Conservation (phyloP, 2,329 filamentous ascomycete genomes). For the Diaporthe eres region DNA sequence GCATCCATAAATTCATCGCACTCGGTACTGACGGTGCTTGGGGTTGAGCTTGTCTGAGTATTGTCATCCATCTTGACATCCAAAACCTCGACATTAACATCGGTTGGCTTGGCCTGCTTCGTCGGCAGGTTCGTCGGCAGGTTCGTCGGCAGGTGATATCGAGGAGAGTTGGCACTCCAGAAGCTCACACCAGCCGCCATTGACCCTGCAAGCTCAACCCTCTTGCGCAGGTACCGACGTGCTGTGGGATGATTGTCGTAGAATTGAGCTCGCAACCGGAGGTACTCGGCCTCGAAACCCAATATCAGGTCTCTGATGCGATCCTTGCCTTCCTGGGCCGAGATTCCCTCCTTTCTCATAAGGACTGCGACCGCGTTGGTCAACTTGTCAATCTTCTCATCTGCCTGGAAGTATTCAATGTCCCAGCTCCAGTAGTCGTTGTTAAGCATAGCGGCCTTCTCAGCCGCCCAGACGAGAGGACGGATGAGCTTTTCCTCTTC, state of each 20-base stretch:
- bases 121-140: background rate
- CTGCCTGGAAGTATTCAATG: background rate
- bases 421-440: slow-evolving; percentile 32
- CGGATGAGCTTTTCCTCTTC: slow-evolving; percentile 11
- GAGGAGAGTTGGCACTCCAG: slow-evolving; percentile 20
- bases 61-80: background rate
- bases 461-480: slow-evolving; percentile 8
- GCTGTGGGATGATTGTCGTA: background rate
- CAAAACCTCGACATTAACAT: background rate
- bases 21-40: background rate
- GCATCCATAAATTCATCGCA: background rate
- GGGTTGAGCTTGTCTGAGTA: background rate
- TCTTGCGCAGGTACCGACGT: background rate
- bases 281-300: background rate
- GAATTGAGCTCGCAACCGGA: background rate
- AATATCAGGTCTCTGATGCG: background rate
- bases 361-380: background rate
- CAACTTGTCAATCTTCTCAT: background rate
- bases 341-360: slow-evolving; percentile 6
- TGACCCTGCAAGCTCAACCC: background rate
- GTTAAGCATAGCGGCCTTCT: slow-evolving; percentile 5
- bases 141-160: background rate
- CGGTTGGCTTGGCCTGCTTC: background rate
- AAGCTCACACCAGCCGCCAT: slow-evolving; percentile 3
- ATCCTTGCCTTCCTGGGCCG: background rate